Evolutionary conservation across 148 eudicot genomes (phyloP).

Genomic region (Nyssa sinensis): DNA sequence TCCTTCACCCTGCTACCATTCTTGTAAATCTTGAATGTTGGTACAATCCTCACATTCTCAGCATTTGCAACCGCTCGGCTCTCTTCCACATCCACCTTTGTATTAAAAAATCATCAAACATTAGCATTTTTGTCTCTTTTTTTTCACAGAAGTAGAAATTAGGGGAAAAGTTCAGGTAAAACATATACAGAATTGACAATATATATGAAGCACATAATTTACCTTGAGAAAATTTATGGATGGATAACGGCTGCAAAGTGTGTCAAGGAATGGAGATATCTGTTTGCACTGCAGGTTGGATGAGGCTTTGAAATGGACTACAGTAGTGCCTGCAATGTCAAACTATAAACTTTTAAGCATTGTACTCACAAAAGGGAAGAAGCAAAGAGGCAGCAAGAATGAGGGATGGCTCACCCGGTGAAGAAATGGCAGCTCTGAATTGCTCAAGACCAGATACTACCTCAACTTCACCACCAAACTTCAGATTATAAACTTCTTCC

Average conservation of each 20-base stretch:
- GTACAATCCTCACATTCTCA: conserved; percentile 67
- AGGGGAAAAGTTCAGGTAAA: neutral
- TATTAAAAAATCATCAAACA: neutral
- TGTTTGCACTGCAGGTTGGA: conserved; percentile 56
- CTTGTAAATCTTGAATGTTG: conserved; percentile 85
- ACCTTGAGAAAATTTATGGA: conserved; percentile 81
- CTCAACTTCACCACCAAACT: conserved; percentile 80
- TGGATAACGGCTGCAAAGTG: conserved; percentile 61
- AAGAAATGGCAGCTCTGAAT: conserved; percentile 67
- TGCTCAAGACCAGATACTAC: conserved; percentile 59
- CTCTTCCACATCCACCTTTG: conserved; percentile 80
- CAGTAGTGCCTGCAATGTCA: conserved; percentile 53
- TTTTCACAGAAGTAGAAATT: neutral
- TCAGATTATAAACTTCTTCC: conserved; percentile 74
- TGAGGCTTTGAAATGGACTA: conserved; percentile 58
- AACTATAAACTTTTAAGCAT: neutral
- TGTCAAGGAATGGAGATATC: conserved; percentile 52
- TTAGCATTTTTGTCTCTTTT: neutral
- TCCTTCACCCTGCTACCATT: conserved; percentile 73
- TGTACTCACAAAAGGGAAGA: neutral
- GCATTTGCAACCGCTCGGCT: conserved; percentile 50
- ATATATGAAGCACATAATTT: neutral
- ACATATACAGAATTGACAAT: neutral
- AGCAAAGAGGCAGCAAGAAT: neutral
- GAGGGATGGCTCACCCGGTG: conserved; percentile 43